These are phyloP conservation scores for Pseudogymnoascus verrucosus DNA, from an alignment of 2,329 filamentous ascomycete genomes.

Conservation along the genomic window DNA sequence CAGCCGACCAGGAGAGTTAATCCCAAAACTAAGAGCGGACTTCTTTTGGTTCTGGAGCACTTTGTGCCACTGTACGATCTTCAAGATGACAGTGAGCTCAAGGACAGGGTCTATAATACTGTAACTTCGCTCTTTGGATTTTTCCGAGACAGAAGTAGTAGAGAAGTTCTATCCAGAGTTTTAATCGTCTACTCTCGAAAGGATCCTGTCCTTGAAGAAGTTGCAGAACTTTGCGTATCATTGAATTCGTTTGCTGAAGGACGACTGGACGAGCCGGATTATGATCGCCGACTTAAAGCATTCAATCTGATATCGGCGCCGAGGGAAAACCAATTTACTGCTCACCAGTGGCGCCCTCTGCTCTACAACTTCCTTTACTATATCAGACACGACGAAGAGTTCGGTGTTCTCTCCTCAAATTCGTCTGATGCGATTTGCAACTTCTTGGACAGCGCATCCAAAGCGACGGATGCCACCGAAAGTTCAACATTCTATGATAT, in stretches of 20 bases:
- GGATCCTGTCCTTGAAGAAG: conserved; percentile 50
- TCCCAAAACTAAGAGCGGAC: conserved; percentile 71
- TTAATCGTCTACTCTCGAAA: conserved; percentile 61
- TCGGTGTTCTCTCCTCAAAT: conserved; percentile 71
- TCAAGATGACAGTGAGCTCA: conserved; percentile 48
- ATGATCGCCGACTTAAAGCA: conserved; percentile 69
- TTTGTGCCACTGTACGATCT: conserved; percentile 63
- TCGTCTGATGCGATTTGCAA: conserved; percentile 72
- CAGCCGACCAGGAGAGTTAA: conserved; percentile 79
- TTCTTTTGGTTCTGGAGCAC: conserved; percentile 72
- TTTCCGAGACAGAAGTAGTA: conserved; percentile 73
- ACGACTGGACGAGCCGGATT: conserved; percentile 79
- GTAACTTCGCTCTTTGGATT: conserved; percentile 80
- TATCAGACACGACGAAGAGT: conserved; percentile 78
- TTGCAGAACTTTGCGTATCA: conserved; percentile 64
- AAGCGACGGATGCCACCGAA: conserved; percentile 33
- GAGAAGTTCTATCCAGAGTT: conserved; percentile 65
- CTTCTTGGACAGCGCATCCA: conserved; percentile 59
- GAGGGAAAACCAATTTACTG: conserved; percentile 50
- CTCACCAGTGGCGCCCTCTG: conserved; percentile 77
- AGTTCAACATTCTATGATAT: conserved; percentile 47
- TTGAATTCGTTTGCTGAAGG: conserved; percentile 71
- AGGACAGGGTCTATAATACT: conserved; percentile 61
- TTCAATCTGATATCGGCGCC: conserved; percentile 65
- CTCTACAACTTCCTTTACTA: conserved; percentile 86